phyloP scores from a whole-genome alignment of 2,329 filamentous ascomycete species.

The Colletotrichum zoysiae region DNA sequence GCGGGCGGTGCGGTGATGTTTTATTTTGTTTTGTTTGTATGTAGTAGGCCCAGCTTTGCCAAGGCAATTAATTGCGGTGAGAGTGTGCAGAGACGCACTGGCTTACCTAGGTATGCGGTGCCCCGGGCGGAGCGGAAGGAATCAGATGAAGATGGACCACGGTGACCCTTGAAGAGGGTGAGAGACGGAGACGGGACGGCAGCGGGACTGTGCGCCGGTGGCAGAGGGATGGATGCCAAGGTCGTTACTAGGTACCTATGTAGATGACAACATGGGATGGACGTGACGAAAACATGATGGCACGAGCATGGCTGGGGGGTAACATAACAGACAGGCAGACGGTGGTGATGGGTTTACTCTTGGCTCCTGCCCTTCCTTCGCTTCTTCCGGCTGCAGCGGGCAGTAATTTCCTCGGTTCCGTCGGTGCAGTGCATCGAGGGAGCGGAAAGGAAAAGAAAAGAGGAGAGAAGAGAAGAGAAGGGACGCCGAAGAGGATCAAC shows the following conservation, averaged over 20 bases:
- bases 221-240: constrained; percentile 13
- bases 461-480: neutral
- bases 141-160: constrained; percentile 19
- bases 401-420: neutral
- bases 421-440: constrained; percentile 17
- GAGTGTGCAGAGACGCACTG: neutral
- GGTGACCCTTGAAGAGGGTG: constrained; percentile 4
- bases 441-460: too few relatives aligned
- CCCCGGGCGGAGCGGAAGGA: neutral
- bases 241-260: too few relatives aligned
- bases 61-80: constrained; percentile 12
- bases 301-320: neutral
- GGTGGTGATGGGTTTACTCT: too few relatives aligned
- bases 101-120: neutral
- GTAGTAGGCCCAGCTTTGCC: constrained; percentile 14
- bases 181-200: neutral
- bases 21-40: neutral
- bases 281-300: neutral
- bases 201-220: neutral
- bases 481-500: neutral
- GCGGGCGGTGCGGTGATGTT: neutral
- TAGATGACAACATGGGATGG: neutral
- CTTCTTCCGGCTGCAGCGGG: neutral
- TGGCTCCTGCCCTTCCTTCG: neutral
- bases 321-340: neutral